Conservation (phyloP, 129 eudicot genomes). For the Flaveria trinervia region DNA sequence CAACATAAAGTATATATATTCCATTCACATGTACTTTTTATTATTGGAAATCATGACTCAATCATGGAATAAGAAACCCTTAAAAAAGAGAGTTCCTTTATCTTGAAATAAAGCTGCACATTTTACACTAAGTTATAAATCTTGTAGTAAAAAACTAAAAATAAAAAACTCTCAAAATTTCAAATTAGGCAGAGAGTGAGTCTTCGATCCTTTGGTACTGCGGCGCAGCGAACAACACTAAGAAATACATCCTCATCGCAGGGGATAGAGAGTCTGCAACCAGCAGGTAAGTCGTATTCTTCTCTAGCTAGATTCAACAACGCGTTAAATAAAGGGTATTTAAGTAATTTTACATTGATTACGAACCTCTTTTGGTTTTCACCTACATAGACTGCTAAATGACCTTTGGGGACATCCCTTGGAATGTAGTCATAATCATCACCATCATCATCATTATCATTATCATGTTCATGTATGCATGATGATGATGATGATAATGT, state of each 20-base stretch:
- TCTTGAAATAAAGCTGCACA: constrained; percentile 13
- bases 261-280: constrained; percentile 51
- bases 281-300: constrained; percentile 40
- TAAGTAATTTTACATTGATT: constrained; percentile 44
- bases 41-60: background rate
- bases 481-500: constrained; percentile 14
- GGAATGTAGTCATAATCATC: constrained; percentile 39
- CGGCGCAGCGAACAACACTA: constrained; percentile 36
- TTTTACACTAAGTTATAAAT: constrained; percentile 18
- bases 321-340: constrained; percentile 45
- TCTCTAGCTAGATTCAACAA: constrained; percentile 49
- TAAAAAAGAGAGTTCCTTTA: background rate
- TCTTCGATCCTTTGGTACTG: constrained; percentile 15
- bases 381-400: constrained; percentile 57
- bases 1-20: background rate
- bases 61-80: background rate
- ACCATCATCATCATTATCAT: background rate
- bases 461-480: constrained; percentile 26
- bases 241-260: constrained; percentile 48
- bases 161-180: constrained; percentile 20
- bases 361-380: constrained; percentile 46
- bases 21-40: background rate
- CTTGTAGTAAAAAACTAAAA: background rate
- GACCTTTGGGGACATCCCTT: constrained; percentile 61
- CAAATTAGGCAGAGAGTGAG: constrained; percentile 40